Evolutionary conservation across 2,329 filamentous ascomycete genomes (phyloP), one percentile per base, ranked within the genome.

Genomic region (Macroventuria anomochaeta): DNA sequence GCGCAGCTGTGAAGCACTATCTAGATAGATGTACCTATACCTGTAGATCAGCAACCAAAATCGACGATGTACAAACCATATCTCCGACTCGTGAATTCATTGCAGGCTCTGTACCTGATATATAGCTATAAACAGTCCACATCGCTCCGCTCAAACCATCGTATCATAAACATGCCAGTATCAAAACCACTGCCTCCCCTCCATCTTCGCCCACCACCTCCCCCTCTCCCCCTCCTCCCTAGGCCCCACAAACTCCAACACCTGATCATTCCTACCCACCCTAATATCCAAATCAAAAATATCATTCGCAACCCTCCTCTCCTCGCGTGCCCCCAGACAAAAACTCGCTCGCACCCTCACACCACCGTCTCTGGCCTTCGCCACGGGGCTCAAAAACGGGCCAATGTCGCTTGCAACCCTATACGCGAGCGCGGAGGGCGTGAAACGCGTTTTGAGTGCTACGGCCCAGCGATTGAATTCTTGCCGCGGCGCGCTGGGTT

Each of bases 201-300:
- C 73, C 56, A 80, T 54, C 67, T 81, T 81, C 18, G 68, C 65
- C 69, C 65, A 73, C 62, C 75, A 72, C 51, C 77, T 67, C 36
- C 69, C 70, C 41, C 57, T 61, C 65, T 80, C 77, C 2, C 71
- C 62, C 53, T 80, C 77, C 61, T 79, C 77, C 42, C 77, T 71
- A 7, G 78, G 78, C 8, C 76, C 77, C 29, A 73, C 63, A 59
- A 74, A 78, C 28, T 71, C 71, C 41, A 78, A 41, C 47, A 77
- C 74, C 40, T 75, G 67, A 63, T 77, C 72, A 20, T 67, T 65
- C 54, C 42, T 67, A 0, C 76, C 77, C 40, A 80, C 63, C n/a
- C 63, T 46, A 2, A 80, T 62, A 56, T 81, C 78, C 28, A 80
- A 42, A 61, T 81, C 78, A 26, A 79, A 80, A 6, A 80, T 76